phyloP scores from a whole-genome alignment of 129 eudicot genomes.

The Smallanthus sonchifolius region DNA sequence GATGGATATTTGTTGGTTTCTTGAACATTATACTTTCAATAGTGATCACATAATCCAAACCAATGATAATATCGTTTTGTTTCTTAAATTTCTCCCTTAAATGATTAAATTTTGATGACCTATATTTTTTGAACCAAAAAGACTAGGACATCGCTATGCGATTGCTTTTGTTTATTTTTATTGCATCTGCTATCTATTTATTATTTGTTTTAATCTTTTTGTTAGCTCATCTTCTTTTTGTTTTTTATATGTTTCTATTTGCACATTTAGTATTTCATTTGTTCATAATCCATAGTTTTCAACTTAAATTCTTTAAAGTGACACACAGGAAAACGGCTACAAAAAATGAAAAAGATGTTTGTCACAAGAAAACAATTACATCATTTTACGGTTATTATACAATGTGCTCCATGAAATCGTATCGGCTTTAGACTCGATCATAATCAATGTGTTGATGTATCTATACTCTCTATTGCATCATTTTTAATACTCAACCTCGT shows the following conservation, averaged over 20 bases:
- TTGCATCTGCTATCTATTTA: not conserved
- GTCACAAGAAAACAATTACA: conserved; percentile 63
- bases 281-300: not conserved
- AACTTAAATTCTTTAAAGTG: not conserved
- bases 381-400: too few relatives aligned
- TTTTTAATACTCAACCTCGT: too few relatives aligned
- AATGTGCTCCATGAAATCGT: too few relatives aligned
- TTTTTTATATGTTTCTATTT: not conserved
- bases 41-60: not conserved
- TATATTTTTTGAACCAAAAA: too few relatives aligned
- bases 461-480: too few relatives aligned
- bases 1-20: conserved; percentile 21
- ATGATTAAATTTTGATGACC: not conserved
- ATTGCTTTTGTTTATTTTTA: not conserved
- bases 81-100: not conserved
- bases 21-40: not conserved
- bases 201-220: not conserved
- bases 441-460: too few relatives aligned
- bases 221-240: not conserved
- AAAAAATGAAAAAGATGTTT: conserved; percentile 66
- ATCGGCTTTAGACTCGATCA: too few relatives aligned
- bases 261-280: not conserved
- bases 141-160: too few relatives aligned
- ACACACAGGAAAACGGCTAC: conserved; percentile 68
- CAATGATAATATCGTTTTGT: not conserved